These are phyloP conservation scores for Cnidoscolus chayamansa DNA, from an alignment of 441 rosid genomes.

Conservation along the genomic window DNA sequence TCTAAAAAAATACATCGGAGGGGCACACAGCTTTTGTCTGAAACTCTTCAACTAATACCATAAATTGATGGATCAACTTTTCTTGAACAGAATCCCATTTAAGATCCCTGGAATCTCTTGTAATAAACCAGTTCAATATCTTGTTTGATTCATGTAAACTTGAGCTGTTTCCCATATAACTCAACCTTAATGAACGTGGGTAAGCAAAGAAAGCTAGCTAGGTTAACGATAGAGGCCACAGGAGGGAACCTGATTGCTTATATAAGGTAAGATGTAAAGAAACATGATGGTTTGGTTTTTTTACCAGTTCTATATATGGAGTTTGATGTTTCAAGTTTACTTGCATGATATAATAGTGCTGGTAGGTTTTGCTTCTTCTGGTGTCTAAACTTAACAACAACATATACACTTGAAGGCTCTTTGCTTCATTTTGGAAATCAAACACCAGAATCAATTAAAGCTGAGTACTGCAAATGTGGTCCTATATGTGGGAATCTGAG, in stretches of 20 bases:
- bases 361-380: too few species aligned
- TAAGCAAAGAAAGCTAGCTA: too few species aligned
- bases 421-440: conserved; percentile 52
- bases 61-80: conserved; percentile 22
- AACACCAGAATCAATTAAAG: conserved; percentile 41
- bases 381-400: conserved; percentile 34
- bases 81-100: conserved; percentile 14
- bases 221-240: too few species aligned
- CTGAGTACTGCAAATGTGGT: conserved; percentile 25
- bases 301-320: conserved; percentile 33
- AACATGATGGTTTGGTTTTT: conserved; percentile 33
- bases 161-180: too few species aligned
- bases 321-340: conserved; percentile 42
- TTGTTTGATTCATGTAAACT: background rate
- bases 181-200: too few species aligned
- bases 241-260: conserved; percentile 46
- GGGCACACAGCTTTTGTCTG: conserved; percentile 38
- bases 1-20: conserved; percentile 9
- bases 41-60: conserved; percentile 19
- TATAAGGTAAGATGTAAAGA: conserved; percentile 39
- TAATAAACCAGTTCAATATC: background rate
- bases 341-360: conserved; percentile 26
- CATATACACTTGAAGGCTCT: conserved; percentile 31
- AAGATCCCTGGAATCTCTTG: conserved; percentile 30
- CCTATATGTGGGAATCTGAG: conserved; percentile 36